Percentiles rank a stretch among this genome's conserved stretches.
These are phyloP conservation scores for Cucurbita maxima DNA, from an alignment of 306 rosid genomes.

Conservation along the genomic window DNA sequence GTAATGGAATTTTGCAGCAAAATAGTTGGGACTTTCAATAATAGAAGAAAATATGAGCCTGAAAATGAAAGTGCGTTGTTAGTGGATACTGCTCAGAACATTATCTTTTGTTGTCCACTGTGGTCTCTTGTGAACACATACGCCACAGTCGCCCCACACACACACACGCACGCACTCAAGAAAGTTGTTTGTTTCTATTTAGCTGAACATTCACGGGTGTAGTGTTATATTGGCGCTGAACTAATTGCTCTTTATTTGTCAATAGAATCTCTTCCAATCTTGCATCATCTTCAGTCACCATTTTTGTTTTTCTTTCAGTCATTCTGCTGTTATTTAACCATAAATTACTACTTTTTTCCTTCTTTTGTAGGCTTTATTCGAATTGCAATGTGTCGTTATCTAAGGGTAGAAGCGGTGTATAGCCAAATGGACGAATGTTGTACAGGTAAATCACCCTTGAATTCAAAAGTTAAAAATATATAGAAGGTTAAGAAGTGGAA, in stretches of 20 bases:
- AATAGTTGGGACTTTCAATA: slow-evolving; percentile 28
- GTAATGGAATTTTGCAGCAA: slow-evolving; percentile 39
- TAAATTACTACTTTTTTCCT: background rate
- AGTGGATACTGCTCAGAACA: slow-evolving; percentile 23
- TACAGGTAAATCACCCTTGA: background rate
- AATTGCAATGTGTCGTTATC: background rate
- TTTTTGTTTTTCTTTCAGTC: background rate
- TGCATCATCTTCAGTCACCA: background rate
- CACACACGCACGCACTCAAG: background rate
- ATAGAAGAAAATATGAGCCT: slow-evolving; percentile 3
- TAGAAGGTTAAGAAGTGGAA: too few relatives aligned
- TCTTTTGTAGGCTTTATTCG: background rate
- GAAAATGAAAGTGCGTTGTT: background rate
- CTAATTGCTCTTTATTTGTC: background rate
- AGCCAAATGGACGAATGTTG: background rate
- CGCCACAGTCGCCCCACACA: background rate
- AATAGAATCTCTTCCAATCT: background rate
- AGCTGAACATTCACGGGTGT: background rate
- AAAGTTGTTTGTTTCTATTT: slow-evolving; percentile 4
- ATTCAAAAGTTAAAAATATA: too few relatives aligned
- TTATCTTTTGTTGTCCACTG: slow-evolving; percentile 56
- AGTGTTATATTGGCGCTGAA: background rate
- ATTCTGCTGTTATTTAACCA: background rate
- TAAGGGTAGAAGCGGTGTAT: background rate
- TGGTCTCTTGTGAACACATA: background rate